Base-by-base conservation (phyloP, 2,329 filamentous ascomycete species). In the Dothiorella sarmentorum region DNA sequence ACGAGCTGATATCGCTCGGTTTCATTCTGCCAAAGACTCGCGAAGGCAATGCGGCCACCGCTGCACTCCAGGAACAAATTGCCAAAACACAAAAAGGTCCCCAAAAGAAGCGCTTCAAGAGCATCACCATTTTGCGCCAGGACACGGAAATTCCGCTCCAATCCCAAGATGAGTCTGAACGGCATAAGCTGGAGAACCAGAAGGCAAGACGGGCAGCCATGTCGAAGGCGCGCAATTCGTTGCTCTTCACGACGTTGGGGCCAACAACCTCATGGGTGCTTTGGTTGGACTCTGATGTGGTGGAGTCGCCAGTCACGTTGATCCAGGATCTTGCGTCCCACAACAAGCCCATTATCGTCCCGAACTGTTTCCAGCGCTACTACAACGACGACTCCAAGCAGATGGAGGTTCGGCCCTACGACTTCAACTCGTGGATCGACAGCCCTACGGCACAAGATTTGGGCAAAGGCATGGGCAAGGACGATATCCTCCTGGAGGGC, bases 381-480 rank as follows among this genome's bases (percentile, higher is more conserved):
- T 78, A 76, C 66, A 75, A 81, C 76, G 83, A 82, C 45, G 87
- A 97, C 63, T 86, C 83, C 53, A 87, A 88, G 68, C 80, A 85
- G 63, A 83, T 84, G 78, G 85, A 86, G 42, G 85, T 93, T 69
- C 85, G 94, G 4, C 86, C 92, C 0, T 99, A 99, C 73, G 94
- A 99, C 76, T 97, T 87, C 81, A 99, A 99, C 78, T 96, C 89
- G 71, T 99, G 94, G 94, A 86, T 93, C 68, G 94, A 99, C 71
- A 96, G 90, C 69, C 82, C 87, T 1, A 87, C 82, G 2, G 93
- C 94, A 1, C 82, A 87, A 69, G 82, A 88, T 33, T 77, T 99
- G 63, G 92, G 84, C 2, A 77, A 82, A 10, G 85, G 85, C 67
- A 92, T 99, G 91, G 90, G 85, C 0, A 87, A 87, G 0, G 93